Conservation (phyloP, 2,329 filamentous ascomycete species). For the Diaporthe ampelina region DNA sequence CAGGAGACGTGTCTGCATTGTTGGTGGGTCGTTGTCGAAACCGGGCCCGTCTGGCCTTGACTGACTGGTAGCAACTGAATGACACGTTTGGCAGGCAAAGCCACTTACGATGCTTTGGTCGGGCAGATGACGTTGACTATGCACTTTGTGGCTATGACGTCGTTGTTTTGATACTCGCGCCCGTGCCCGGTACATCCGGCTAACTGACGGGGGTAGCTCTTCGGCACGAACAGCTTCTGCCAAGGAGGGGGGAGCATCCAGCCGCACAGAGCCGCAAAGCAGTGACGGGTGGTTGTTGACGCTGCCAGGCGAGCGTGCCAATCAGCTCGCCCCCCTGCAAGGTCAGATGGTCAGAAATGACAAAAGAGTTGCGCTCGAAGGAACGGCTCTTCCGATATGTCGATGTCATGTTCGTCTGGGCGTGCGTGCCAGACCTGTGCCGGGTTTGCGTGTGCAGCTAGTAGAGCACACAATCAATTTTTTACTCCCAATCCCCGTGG, state of each 20-base stretch:
- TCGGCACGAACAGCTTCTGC: background rate
- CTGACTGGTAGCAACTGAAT: background rate
- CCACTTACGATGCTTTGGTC: background rate
- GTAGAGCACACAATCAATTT: background rate
- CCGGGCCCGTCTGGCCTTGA: background rate
- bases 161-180: background rate
- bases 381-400: constrained; percentile 5
- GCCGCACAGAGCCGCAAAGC: constrained; percentile 31
- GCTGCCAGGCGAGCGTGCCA: background rate
- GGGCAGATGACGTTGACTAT: constrained; percentile 14
- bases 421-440: background rate
- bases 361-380: background rate
- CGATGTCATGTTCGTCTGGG: constrained; percentile 19
- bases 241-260: constrained; percentile 2
- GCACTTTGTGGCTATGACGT: constrained; percentile 15
- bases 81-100: background rate
- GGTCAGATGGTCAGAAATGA: constrained; percentile 30
- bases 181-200: constrained; percentile 14
- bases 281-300: background rate
- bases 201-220: background rate
- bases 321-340: background rate
- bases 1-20: constrained; percentile 18
- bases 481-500: constrained; percentile 9
- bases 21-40: background rate
- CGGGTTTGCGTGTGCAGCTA: background rate